Evolutionary conservation across 176 grass and related monocot species (phyloP), one percentile per base, ranked within the genome.

Genomic region (Cenchrus purpureus): DNA sequence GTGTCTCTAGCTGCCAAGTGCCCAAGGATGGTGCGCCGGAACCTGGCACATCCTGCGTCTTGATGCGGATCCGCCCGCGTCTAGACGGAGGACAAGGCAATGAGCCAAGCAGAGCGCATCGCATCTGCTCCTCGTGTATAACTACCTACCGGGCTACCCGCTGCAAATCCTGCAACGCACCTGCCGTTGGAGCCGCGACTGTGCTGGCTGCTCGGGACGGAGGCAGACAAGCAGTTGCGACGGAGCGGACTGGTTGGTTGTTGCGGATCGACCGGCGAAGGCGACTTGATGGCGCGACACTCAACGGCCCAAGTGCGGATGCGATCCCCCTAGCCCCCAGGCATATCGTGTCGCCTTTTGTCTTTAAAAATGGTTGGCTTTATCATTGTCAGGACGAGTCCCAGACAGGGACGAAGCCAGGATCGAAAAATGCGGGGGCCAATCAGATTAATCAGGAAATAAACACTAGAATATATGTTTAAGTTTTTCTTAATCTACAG

Each of bases 311-410:
- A 46, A 56, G 20, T 29, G 63, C 7, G 20, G 29, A 60, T 61
- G 17, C 6, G 58, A 19, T 20, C 58, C 3, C 0, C 22, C 0
- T 73, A 22, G 7, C 0, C 1, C 11, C 3, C 68, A 37, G 45
- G 45, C 9, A 10, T 37, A 54, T 71, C 43, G 40, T 66, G 17
- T 79, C 12, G 19, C 68, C 64, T 71, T 85, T 85, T 89, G 68
- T 71, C 54, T 57, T 86, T 12, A 51, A 69, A 77, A 79, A 79
- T 28, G 25, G 25, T 31, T 48, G 74, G 1, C 12, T 65, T 66
- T 57, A 79, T 90, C 84, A 79, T 90, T 51, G 58, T 5, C 51
- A 9, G 14, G 74, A 37, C n/a, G 15, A 25, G 22, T 25, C 22
- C 22, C 22, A 25, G 22, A 25, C 22, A 25, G 22, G 22, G 22